Evolutionary conservation across 2,329 filamentous ascomycete species (phyloP).

Genomic region (Trichocomaceae sp.): DNA sequence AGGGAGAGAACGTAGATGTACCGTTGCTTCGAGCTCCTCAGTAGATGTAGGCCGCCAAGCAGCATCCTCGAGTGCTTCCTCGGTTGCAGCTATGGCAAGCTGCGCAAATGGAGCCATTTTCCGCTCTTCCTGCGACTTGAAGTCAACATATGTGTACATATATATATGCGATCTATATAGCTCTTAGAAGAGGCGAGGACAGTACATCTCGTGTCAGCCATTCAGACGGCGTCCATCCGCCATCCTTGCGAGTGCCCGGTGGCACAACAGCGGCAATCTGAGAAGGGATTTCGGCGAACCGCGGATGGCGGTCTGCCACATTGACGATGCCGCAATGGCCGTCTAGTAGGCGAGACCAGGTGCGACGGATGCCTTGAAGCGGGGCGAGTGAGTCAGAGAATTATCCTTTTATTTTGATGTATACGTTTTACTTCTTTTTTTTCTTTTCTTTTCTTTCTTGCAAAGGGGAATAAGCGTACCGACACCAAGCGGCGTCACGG

Average conservation of each 20-base stretch:
- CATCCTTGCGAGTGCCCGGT: constrained; percentile 40
- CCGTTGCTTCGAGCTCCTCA: constrained; percentile 64
- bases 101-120: constrained; percentile 90
- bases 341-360: constrained; percentile 75
- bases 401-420: too few species aligned
- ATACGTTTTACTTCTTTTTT: too few species aligned
- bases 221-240: constrained; percentile 39
- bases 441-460: too few species aligned
- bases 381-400: background rate
- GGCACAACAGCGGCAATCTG: constrained; percentile 81
- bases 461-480: constrained; percentile 41
- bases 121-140: constrained; percentile 50
- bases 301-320: constrained; percentile 54
- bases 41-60: constrained; percentile 60
- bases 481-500: constrained; percentile 75
- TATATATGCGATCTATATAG: background rate
- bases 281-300: constrained; percentile 70
- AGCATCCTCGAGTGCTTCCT: constrained; percentile 80
- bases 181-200: background rate
- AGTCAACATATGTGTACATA: background rate
- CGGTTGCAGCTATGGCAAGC: constrained; percentile 78
- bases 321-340: constrained; percentile 75
- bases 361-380: constrained; percentile 57
- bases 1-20: constrained; percentile 22
- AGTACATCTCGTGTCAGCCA: constrained; percentile 40